Conservation (phyloP, 345 rosid genomes). For the Eucalyptus curtisii region DNA sequence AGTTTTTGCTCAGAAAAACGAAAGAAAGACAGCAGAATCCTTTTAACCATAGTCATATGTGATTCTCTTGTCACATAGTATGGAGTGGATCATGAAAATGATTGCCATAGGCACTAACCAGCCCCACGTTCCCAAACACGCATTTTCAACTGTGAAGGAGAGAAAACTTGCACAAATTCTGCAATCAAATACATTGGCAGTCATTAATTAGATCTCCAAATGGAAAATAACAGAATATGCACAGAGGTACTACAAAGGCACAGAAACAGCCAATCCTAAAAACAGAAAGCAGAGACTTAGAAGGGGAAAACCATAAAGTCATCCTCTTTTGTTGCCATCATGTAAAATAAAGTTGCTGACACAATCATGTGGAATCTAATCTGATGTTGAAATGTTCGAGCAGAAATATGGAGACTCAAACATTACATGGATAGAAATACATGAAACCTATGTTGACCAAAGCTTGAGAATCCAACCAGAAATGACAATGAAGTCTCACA, state of each 20-base stretch:
- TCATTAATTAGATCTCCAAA: neutral
- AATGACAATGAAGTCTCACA: neutral
- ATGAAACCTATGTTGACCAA: neutral
- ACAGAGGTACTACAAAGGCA: neutral
- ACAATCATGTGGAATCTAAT: neutral
- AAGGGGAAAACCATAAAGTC: neutral
- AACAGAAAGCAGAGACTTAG: neutral
- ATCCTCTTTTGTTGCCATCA: neutral
- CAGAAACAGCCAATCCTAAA: neutral
- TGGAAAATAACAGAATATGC: neutral
- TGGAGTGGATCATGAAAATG: neutral
- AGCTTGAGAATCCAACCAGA: neutral
- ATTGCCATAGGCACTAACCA: constrained; percentile 25
- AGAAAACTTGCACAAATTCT: constrained; percentile 89
- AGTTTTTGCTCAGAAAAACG: neutral
- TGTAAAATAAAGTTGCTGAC: neutral
- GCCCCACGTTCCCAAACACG: constrained; percentile 99
- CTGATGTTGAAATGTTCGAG: neutral
- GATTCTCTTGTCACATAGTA: neutral
- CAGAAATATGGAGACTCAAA: neutral
- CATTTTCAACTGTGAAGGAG: constrained; percentile 85
- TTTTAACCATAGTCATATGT: neutral
- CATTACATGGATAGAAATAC: neutral
- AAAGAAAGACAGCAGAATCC: neutral
- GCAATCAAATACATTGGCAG: constrained; percentile 1